Evolutionary conservation across 2,329 filamentous ascomycete genomes (phyloP).

Genomic region (Pyrenophora graminea): DNA sequence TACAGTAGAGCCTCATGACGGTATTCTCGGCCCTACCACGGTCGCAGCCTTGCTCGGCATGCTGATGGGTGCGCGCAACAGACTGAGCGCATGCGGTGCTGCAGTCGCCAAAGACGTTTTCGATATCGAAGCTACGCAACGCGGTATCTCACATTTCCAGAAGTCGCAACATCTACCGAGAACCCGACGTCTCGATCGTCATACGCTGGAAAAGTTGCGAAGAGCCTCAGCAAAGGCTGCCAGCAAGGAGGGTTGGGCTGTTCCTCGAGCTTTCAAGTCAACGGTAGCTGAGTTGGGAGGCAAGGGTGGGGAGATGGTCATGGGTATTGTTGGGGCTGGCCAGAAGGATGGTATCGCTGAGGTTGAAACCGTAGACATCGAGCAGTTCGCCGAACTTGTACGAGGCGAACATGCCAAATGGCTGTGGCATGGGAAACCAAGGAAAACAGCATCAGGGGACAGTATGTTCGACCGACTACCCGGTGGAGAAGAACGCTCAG

Average conservation of each 20-base stretch:
- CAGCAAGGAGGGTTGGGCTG: slow-evolving; percentile 85
- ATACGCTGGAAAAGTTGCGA: slow-evolving; percentile 80
- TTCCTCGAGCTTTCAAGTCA: slow-evolving; percentile 92
- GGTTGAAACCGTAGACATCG: slow-evolving; percentile 88
- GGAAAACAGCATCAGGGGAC: slow-evolving; percentile 58
- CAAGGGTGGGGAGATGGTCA: slow-evolving; percentile 90
- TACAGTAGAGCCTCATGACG: slow-evolving; percentile 89
- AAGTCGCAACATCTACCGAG: slow-evolving; percentile 81
- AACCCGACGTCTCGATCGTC: slow-evolving; percentile 78
- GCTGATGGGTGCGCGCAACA: slow-evolving; percentile 86
- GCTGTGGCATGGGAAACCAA: slow-evolving; percentile 91
- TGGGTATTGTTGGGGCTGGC: slow-evolving; percentile 83
- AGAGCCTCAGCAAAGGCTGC: slow-evolving; percentile 87
- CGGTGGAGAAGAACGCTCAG: slow-evolving; percentile 45
- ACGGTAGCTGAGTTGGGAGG: slow-evolving; percentile 92
- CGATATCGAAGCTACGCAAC: slow-evolving; percentile 79
- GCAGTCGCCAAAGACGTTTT: slow-evolving; percentile 91
- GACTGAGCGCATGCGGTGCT: slow-evolving; percentile 81
- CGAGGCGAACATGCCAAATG: slow-evolving; percentile 86
- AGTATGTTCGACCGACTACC: slow-evolving; percentile 46
- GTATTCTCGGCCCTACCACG: slow-evolving; percentile 88
- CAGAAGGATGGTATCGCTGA: slow-evolving; percentile 91
- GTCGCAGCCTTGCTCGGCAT: slow-evolving; percentile 86
- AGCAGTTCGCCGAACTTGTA: slow-evolving; percentile 76
- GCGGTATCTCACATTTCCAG: slow-evolving; percentile 85